Percentiles rank a stretch among this genome's conserved stretches.
phyloP scores from a whole-genome alignment of 129 eudicot species.

The Saposhnikovia divaricata region DNA sequence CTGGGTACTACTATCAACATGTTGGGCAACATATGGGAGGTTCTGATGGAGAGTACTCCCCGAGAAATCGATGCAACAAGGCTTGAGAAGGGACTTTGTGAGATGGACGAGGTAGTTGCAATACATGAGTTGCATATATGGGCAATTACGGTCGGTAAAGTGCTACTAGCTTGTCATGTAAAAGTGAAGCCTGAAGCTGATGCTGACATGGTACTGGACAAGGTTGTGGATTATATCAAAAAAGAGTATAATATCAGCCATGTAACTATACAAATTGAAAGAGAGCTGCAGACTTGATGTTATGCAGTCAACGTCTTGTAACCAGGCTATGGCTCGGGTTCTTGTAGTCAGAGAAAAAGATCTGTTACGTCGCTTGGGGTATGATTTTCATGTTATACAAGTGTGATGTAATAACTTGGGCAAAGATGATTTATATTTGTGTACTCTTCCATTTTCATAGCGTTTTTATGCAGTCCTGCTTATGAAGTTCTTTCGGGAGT shows the following conservation, averaged over 20 bases:
- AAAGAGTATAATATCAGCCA: slow-evolving; percentile 57
- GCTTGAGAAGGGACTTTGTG: no score
- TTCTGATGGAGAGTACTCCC: no score
- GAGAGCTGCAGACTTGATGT: slow-evolving; percentile 18
- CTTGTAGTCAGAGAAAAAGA: neutral
- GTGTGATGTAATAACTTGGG: neutral
- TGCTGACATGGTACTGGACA: no score
- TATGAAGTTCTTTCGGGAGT: neutral
- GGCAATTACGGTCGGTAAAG: no score
- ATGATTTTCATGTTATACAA: neutral
- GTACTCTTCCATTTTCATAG: neutral
- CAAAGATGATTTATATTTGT: no score
- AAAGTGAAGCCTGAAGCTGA: no score
- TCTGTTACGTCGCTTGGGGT: neutral
- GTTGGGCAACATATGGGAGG: no score
- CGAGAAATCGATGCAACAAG: no score
- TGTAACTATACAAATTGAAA: slow-evolving; percentile 58
- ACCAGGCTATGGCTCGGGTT: neutral
- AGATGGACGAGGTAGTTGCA: no score
- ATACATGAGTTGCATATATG: no score
- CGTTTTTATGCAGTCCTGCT: neutral
- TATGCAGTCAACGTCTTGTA: neutral
- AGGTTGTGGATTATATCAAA: slow-evolving; percentile 23
- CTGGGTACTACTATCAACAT: no score
- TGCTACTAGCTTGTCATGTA: no score